These are phyloP conservation scores for Fragaria vesca DNA, from an alignment of 306 rosid species.

Conservation along the genomic window DNA sequence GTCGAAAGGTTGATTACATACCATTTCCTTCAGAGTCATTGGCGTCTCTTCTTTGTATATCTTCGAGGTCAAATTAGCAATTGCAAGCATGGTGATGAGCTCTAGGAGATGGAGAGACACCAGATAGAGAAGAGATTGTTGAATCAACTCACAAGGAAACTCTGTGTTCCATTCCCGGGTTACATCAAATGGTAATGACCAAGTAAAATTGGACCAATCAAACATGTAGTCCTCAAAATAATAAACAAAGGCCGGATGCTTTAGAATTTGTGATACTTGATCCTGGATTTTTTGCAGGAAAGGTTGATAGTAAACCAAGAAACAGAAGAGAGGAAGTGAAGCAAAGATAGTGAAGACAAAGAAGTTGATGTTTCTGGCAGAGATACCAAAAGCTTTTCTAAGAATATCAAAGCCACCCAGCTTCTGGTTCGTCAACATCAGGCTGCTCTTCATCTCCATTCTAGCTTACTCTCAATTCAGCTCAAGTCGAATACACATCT, in stretches of 20 bases:
- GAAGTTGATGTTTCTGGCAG: conserved; percentile 44
- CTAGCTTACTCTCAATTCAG: neutral
- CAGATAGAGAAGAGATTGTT: conserved; percentile 18
- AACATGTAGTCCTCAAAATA: conserved; percentile 13
- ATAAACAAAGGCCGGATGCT: neutral
- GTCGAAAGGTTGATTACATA: neutral
- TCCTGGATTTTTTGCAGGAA: conserved; percentile 32
- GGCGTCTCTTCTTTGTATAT: conserved; percentile 13
- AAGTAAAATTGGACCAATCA: neutral
- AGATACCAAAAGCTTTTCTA: conserved; percentile 36
- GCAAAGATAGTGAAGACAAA: conserved; percentile 41
- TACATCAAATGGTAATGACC: neutral
- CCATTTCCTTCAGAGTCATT: conserved; percentile 18
- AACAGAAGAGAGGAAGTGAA: conserved; percentile 49
- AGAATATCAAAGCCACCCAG: conserved; percentile 37
- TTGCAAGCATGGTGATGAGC: conserved; percentile 8
- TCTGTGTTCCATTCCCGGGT: conserved; percentile 1
- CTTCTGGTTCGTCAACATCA: conserved; percentile 28
- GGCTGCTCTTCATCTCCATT: conserved; percentile 33
- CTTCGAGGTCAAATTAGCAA: conserved; percentile 20
- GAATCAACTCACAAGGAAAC: neutral
- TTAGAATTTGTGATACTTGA: conserved; percentile 17
- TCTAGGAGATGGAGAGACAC: conserved; percentile 28
- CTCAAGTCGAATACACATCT: neutral
- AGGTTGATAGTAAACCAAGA: conserved; percentile 44